Conservation (phyloP, 768 basidiomycete genomes). For the Rhizopogon salebrosus region DNA sequence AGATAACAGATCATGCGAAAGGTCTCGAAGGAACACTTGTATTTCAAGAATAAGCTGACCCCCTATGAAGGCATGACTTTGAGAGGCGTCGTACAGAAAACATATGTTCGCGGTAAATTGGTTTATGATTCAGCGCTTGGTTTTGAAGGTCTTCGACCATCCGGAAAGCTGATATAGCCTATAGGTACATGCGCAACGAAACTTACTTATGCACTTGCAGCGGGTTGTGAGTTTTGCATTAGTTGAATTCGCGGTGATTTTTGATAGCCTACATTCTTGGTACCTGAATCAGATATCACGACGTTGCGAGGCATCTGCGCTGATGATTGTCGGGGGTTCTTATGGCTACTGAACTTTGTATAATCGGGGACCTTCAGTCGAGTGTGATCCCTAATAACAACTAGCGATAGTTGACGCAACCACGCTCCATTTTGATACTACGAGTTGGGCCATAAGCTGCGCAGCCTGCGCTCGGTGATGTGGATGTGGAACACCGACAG, state of each 20-base stretch:
- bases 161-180: conserved; percentile 37
- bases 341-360: too few species aligned
- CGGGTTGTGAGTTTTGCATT: background rate
- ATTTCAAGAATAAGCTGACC: conserved; percentile 93
- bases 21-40: conserved; percentile 69
- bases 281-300: too few species aligned
- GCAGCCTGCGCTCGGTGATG: too few species aligned
- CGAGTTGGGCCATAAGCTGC: too few species aligned
- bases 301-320: too few species aligned
- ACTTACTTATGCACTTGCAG: background rate
- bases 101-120: conserved; percentile 69
- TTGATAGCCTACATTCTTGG: too few species aligned
- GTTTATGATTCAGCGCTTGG: conserved; percentile 48
- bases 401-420: too few species aligned
- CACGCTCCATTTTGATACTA: too few species aligned
- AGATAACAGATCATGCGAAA: conserved; percentile 24
- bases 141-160: conserved; percentile 28
- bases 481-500: too few species aligned
- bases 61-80: conserved; percentile 79
- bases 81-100: conserved; percentile 64
- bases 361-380: too few species aligned
- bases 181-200: conserved; percentile 11
- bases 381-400: too few species aligned
- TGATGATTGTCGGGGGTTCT: background rate
- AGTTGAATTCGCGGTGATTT: background rate